Percentiles rank a stretch among this genome's conserved stretches.
phyloP scores from a whole-genome alignment of 2,329 filamentous ascomycete genomes.

The Neonectria punicea region DNA sequence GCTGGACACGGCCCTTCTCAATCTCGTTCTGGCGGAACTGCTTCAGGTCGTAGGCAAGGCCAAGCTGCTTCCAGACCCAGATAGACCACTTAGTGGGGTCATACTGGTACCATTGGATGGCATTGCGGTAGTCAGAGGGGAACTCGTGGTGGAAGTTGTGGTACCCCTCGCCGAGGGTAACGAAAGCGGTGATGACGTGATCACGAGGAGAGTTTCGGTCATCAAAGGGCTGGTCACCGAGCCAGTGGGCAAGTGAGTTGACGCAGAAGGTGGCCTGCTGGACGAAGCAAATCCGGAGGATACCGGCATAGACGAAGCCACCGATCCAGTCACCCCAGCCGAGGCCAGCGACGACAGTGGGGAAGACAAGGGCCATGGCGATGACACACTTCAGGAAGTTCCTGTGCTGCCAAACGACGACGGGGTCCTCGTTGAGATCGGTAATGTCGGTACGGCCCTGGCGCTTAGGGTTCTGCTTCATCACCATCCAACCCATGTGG shows the following conservation, averaged over 20 bases:
- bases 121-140: constrained; percentile 92
- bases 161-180: constrained; percentile 89
- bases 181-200: constrained; percentile 85
- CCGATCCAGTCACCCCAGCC: constrained; percentile 85
- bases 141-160: constrained; percentile 98
- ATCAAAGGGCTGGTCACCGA: constrained; percentile 91
- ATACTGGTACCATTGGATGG: constrained; percentile 90
- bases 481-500: constrained; percentile 86
- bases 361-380: constrained; percentile 80
- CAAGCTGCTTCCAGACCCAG: constrained; percentile 84
- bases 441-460: constrained; percentile 90
- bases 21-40: constrained; percentile 93
- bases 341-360: constrained; percentile 78
- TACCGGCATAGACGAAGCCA: constrained; percentile 86
- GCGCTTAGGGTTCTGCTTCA: constrained; percentile 92
- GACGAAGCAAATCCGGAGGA: constrained; percentile 88
- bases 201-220: constrained; percentile 92
- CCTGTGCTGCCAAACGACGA: constrained; percentile 89
- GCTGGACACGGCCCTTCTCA: constrained; percentile 89
- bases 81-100: constrained; percentile 93
- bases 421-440: constrained; percentile 85
- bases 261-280: constrained; percentile 95
- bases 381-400: constrained; percentile 85
- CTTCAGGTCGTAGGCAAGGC: constrained; percentile 88
- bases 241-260: constrained; percentile 91